Evolutionary conservation across 2,329 filamentous ascomycete genomes (phyloP).

Genomic region (Aspergillus clavatus): DNA sequence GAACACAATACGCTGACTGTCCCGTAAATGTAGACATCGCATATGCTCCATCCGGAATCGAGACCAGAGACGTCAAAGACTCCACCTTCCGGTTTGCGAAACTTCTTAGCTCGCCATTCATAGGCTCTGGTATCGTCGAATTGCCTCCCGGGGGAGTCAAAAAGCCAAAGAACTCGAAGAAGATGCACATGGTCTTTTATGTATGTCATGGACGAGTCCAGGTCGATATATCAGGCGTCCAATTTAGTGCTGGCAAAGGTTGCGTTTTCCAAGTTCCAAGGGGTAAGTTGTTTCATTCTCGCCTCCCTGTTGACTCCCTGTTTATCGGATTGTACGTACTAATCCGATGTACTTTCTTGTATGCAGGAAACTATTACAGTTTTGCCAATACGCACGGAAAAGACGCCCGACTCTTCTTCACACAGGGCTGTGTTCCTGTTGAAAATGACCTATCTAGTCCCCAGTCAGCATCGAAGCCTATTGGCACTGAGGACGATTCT

Average conservation of each 20-base stretch:
- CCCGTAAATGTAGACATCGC: conserved; percentile 50
- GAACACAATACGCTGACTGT: background rate
- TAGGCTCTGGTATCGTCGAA: conserved; percentile 86
- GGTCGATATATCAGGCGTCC: conserved; percentile 57
- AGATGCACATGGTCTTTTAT: conserved; percentile 97
- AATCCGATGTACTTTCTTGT: background rate
- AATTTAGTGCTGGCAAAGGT: conserved; percentile 78
- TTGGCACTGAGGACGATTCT: conserved; percentile 19
- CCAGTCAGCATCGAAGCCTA: conserved; percentile 20
- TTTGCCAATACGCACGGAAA: conserved; percentile 74
- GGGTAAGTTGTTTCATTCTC: conserved; percentile 58
- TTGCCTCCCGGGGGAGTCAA: conserved; percentile 79
- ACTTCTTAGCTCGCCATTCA: conserved; percentile 75
- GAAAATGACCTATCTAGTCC: conserved; percentile 27
- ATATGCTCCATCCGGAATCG: conserved; percentile 54
- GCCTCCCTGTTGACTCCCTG: background rate
- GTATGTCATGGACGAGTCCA: conserved; percentile 77
- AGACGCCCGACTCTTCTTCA: conserved; percentile 80
- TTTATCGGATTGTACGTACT: background rate
- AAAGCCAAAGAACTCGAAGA: conserved; percentile 82
- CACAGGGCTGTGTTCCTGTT: conserved; percentile 68
- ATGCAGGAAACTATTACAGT: conserved; percentile 82
- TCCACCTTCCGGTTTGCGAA: conserved; percentile 85
- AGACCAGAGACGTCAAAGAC: conserved; percentile 54
- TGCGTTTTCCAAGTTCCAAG: conserved; percentile 92